Evolutionary conservation across 257 asterid species (phyloP).

Genomic region (Solanum appendiculatum): DNA sequence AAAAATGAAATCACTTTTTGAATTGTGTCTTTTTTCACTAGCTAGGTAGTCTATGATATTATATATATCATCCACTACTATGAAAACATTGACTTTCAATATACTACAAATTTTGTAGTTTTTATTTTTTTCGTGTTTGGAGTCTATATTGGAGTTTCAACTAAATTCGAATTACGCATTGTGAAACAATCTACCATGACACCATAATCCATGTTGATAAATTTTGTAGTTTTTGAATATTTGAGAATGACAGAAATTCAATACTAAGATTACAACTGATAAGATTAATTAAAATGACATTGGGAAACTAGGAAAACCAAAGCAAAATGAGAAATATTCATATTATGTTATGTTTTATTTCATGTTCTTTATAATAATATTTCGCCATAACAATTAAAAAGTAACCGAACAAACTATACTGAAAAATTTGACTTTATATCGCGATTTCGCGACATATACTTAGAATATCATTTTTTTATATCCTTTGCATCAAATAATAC

Average conservation of each 20-base stretch:
- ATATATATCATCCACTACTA: background rate
- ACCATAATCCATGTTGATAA: fast-evolving
- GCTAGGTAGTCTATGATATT: background rate
- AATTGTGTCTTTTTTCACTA: background rate
- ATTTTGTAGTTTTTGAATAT: background rate
- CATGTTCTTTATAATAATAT: background rate
- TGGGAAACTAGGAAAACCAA: too few relatives aligned
- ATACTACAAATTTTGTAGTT: background rate
- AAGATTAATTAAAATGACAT: background rate
- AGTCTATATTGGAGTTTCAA: too few relatives aligned
- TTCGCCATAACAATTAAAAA: too few relatives aligned
- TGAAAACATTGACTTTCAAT: background rate
- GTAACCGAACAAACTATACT: too few relatives aligned
- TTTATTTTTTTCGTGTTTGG: too few relatives aligned
- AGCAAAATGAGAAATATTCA: too few relatives aligned
- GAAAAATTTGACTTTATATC: background rate
- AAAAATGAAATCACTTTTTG: background rate
- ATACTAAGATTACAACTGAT: background rate
- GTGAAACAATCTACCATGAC: fast-evolving
- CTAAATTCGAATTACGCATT: too few relatives aligned
- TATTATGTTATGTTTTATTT: background rate
- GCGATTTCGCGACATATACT: background rate
- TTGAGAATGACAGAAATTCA: background rate
- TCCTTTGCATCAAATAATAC: background rate
- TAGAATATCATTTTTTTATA: fast-evolving